Evolutionary conservation across 306 rosid genomes (phyloP), one percentile per base, ranked within the genome.

Genomic region (Rosa rugosa): DNA sequence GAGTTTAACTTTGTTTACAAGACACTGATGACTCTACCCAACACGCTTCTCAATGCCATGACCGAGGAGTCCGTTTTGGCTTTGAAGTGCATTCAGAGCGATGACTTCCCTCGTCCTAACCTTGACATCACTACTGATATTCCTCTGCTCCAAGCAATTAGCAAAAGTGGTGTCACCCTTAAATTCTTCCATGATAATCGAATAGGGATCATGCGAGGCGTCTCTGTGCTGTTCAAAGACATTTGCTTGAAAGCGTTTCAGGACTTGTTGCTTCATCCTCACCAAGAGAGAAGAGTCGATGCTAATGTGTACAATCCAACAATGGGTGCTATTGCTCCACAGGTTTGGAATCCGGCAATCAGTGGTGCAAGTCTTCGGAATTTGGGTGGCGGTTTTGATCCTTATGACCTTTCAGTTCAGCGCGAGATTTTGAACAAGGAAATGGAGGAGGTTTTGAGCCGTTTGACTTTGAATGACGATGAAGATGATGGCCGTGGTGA

Each of bases 161-260:
- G 86, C 5, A 70, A 42, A 1, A 72, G 49, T 14, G 80, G 57
- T 0, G 65, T 79, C 4, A 65, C 83, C 0, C 89, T 93, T 16
- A 34, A 51, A 0, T 88, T 75, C 84, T 84, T 93, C 50, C 69
- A 86, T 18, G 47, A 70, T 0, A 82, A 85, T 12, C 88, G 93
- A 0, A 16, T 79, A 0, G 25, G 31, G 0, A 72, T 93, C 18
- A 67, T 68, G 5, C 78, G 47, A 1, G 85, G 76, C 0, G 64
- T 93, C 13, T 45, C 85, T 0, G 72, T 45, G 16, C 8, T 89
- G 1, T 40, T 83, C 14, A 83, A 78, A 0, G 82, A 84, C 23
- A 85, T 93, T 0, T 90, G 95, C 41, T 0, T 17, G 0, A 81
- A 84, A 23, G 93, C 89, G 0, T 93, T 93, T 74, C 22, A 5